phyloP scores from a whole-genome alignment of 2,329 filamentous ascomycete genomes.

The Fusarium pilosicola region DNA sequence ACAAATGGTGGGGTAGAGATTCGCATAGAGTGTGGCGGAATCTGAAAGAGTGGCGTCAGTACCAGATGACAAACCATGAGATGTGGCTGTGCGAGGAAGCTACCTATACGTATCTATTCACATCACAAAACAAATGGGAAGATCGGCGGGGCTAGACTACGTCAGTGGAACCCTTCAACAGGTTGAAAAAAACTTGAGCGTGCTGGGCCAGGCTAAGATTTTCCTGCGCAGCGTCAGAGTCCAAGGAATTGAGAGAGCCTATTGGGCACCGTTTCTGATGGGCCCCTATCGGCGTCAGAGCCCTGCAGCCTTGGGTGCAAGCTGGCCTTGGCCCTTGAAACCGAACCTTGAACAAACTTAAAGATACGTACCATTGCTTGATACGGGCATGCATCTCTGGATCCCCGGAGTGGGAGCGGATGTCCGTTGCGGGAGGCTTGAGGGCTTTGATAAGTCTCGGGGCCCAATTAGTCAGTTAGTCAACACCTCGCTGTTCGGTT shows the following conservation, averaged over 20 bases:
- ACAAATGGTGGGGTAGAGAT: constrained; percentile 10
- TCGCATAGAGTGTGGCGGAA: constrained; percentile 43
- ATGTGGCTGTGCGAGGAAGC: constrained; percentile 40
- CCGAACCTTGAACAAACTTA: constrained; percentile 4
- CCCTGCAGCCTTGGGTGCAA: constrained; percentile 24
- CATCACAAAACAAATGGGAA: neutral
- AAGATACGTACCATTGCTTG: constrained; percentile 19
- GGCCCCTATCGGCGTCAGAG: constrained; percentile 27
- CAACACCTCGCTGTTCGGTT: constrained; percentile 9
- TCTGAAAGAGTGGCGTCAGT: constrained; percentile 3
- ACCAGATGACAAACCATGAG: constrained; percentile 32
- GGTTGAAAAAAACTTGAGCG: constrained; percentile 30
- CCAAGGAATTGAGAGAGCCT: constrained; percentile 31
- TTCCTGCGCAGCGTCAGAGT: constrained; percentile 26
- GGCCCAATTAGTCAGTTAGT: constrained; percentile 2
- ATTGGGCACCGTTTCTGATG: constrained; percentile 29
- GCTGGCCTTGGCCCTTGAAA: constrained; percentile 26
- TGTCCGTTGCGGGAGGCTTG: constrained; percentile 24
- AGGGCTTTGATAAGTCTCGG: constrained; percentile 13
- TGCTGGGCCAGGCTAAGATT: constrained; percentile 33
- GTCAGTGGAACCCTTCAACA: constrained; percentile 37
- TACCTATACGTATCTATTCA: neutral
- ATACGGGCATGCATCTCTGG: constrained; percentile 6
- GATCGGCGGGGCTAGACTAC: constrained; percentile 41
- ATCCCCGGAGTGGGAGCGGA: constrained; percentile 20